Evolutionary conservation across 768 basidiomycete species (phyloP).

Genomic region (Boletus subparvulus): DNA sequence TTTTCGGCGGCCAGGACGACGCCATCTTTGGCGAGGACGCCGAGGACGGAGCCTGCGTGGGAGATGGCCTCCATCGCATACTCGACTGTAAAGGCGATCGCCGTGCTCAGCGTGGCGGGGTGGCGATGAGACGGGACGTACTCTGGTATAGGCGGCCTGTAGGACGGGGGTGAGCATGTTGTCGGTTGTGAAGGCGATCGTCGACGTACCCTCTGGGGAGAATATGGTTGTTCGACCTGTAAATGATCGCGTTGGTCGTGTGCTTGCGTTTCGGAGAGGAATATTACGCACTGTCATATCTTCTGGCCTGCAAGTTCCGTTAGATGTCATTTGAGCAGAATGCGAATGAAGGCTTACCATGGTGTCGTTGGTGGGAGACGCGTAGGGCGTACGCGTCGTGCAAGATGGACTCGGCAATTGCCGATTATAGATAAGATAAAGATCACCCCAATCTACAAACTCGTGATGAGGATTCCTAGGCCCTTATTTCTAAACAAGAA

Average conservation of each 20-base stretch:
- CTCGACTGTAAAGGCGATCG: conserved; percentile 63
- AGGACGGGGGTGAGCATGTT: conserved; percentile 6
- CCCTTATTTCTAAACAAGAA: conserved; percentile 17
- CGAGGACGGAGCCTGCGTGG: conserved; percentile 91
- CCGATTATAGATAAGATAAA: conserved; percentile 4
- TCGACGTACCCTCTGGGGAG: conserved; percentile 85
- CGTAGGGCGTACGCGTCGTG: conserved; percentile 23
- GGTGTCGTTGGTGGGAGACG: conserved; percentile 30
- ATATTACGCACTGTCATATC: conserved; percentile 85
- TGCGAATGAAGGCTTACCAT: conserved; percentile 43
- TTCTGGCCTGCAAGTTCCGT: conserved; percentile 57
- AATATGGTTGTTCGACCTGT: conserved; percentile 96
- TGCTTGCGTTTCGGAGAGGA: conserved; percentile 1
- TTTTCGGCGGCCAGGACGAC: conserved; percentile 94
- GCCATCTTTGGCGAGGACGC: conserved; percentile 86
- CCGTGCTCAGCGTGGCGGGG: neutral
- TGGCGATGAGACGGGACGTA: conserved; percentile 38
- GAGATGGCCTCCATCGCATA: conserved; percentile 99
- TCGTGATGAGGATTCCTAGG: too few species aligned
- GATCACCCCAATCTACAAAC: too few species aligned
- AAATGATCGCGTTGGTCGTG: conserved; percentile 27
- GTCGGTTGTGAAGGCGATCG: conserved; percentile 4
- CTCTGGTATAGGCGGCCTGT: conserved; percentile 97
- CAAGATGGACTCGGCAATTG: conserved; percentile 16
- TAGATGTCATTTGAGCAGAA: neutral